These are phyloP conservation scores for Lentinula raphanica DNA, from an alignment of 768 basidiomycete species.

Conservation along the genomic window DNA sequence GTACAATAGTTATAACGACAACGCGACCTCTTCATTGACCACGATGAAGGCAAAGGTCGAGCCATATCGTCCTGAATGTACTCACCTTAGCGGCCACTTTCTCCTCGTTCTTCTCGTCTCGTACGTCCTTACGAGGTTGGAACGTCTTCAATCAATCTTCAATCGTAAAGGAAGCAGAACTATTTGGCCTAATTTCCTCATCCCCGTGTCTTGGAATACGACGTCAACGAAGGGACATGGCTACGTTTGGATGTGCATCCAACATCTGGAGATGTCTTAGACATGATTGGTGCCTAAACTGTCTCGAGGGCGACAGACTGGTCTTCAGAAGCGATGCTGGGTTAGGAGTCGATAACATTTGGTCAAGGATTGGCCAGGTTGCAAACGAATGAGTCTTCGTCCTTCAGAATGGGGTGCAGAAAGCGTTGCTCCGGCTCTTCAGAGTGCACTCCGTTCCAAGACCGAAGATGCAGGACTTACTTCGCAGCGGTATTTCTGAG, in stretches of 20 bases:
- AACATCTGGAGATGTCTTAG: conserved; percentile 63
- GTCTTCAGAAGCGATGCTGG: conserved; percentile 71
- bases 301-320: conserved; percentile 50
- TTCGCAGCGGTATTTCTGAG: conserved; percentile 33
- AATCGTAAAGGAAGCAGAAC: background rate
- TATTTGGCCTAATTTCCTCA: conserved; percentile 42
- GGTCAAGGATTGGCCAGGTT: conserved; percentile 64
- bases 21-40: too few species aligned
- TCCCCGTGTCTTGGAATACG: conserved; percentile 58
- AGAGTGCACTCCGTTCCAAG: conserved; percentile 21
- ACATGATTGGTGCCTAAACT: conserved; percentile 71
- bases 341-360: conserved; percentile 71
- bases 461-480: conserved; percentile 29
- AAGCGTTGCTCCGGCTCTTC: conserved; percentile 17
- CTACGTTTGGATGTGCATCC: conserved; percentile 69
- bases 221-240: conserved; percentile 74
- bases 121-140: background rate
- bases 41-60: conserved; percentile 3
- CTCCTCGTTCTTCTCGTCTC: background rate
- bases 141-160: background rate
- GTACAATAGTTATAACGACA: too few species aligned
- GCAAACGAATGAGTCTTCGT: conserved; percentile 44
- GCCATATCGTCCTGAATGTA: background rate
- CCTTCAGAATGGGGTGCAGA: background rate
- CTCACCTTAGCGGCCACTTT: background rate